Conservation (phyloP, 2,329 filamentous ascomycete species). For the Aspergillus latus region DNA sequence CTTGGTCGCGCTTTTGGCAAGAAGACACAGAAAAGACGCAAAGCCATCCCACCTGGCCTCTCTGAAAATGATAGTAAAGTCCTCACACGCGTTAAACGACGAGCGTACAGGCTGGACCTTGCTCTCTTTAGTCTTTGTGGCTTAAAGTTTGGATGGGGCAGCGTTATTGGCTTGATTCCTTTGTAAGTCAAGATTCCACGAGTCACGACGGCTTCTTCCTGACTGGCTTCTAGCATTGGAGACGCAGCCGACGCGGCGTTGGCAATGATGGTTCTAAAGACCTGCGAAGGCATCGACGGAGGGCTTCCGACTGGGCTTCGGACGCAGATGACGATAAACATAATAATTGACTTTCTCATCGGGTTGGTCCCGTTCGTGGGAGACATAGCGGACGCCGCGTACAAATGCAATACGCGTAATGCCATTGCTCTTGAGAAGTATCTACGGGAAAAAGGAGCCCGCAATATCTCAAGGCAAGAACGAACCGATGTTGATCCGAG, state of each 20-base stretch:
- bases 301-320: slow-evolving; percentile 62
- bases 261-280: slow-evolving; percentile 71
- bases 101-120: slow-evolving; percentile 84
- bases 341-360: slow-evolving; percentile 54
- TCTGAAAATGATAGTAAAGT: slow-evolving; percentile 78
- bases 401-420: slow-evolving; percentile 51
- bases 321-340: slow-evolving; percentile 76
- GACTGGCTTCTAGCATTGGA: slow-evolving; percentile 57
- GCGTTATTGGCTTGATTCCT: slow-evolving; percentile 80
- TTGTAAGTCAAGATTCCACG: slow-evolving; percentile 59
- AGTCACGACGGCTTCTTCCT: not conserved
- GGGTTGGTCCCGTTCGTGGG: slow-evolving; percentile 54
- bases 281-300: slow-evolving; percentile 72
- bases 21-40: slow-evolving; percentile 80
- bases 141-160: slow-evolving; percentile 84
- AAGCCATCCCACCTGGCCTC: slow-evolving; percentile 78
- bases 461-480: slow-evolving; percentile 28
- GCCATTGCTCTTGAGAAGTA: slow-evolving; percentile 47
- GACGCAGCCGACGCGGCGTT: slow-evolving; percentile 73
- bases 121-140: slow-evolving; percentile 78
- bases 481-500: slow-evolving; percentile 35
- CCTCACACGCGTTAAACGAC: slow-evolving; percentile 80
- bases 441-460: slow-evolving; percentile 42
- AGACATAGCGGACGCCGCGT: slow-evolving; percentile 48
- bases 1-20: slow-evolving; percentile 63